These are phyloP conservation scores for Macrotyloma uniflorum DNA, from an alignment of 306 rosid genomes.

Conservation along the genomic window DNA sequence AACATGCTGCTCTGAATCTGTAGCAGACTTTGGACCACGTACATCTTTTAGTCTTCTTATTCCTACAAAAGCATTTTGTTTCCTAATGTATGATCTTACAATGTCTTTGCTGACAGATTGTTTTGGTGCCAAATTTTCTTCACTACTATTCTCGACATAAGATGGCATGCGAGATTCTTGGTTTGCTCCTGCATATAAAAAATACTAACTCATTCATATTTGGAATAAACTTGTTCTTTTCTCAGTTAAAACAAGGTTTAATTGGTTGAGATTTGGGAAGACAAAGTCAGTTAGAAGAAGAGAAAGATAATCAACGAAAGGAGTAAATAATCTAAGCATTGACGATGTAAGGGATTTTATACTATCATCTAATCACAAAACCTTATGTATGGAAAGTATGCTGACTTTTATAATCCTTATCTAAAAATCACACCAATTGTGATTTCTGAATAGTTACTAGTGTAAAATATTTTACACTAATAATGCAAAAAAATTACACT, in stretches of 20 bases:
- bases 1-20: conserved; percentile 43
- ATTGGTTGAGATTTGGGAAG: not conserved
- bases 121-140: conserved; percentile 41
- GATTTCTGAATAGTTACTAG: not conserved
- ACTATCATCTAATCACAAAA: not conserved
- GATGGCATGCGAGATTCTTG: conserved; percentile 35
- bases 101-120: conserved; percentile 31
- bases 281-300: not conserved
- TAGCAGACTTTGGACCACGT: conserved; percentile 29
- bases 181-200: conserved; percentile 43
- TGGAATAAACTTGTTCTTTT: not conserved
- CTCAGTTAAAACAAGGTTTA: not conserved
- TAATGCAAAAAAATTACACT: not conserved
- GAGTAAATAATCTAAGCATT: not conserved
- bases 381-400: not conserved
- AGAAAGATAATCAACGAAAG: not conserved
- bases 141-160: conserved; percentile 36
- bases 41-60: conserved; percentile 33
- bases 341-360: not conserved
- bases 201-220: not conserved
- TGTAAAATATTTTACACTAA: not conserved
- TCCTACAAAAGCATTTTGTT: conserved; percentile 32
- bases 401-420: not conserved
- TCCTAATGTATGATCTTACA: conserved; percentile 28
- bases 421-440: not conserved